These are phyloP conservation scores for Xylariales sp. DNA, from an alignment of 2,329 filamentous ascomycete species.

Conservation along the genomic window DNA sequence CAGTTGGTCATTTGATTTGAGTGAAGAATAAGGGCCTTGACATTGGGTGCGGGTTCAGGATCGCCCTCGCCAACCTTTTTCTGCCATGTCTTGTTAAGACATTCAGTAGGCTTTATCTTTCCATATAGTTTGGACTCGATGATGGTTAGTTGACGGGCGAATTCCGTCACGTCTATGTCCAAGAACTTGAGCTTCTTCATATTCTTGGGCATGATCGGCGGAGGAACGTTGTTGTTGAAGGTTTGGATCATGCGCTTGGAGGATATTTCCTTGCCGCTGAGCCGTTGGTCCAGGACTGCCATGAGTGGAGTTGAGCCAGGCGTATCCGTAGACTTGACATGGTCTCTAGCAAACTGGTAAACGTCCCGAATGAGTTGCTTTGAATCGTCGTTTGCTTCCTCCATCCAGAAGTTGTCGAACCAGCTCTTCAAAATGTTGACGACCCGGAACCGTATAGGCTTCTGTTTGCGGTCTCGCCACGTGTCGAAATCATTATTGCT, in stretches of 20 bases:
- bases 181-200: conserved; percentile 99
- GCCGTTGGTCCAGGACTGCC: conserved; percentile 80
- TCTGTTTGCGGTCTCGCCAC: conserved; percentile 94
- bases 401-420: conserved; percentile 99
- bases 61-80: conserved; percentile 84
- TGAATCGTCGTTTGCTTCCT: conserved; percentile 78
- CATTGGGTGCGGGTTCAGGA: conserved; percentile 82
- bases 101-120: conserved; percentile 94
- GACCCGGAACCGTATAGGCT: conserved; percentile 89
- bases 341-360: conserved; percentile 85
- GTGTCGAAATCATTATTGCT: conserved; percentile 70
- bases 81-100: conserved; percentile 97
- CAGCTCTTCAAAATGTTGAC: conserved; percentile 98
- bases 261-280: conserved; percentile 81
- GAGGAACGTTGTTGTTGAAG: conserved; percentile 73
- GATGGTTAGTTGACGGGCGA: conserved; percentile 95
- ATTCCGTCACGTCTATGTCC: conserved; percentile 92
- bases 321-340: conserved; percentile 88
- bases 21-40: conserved; percentile 93
- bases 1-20: conserved; percentile 99
- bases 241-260: conserved; percentile 85
- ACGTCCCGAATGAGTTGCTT: conserved; percentile 83
- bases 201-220: conserved; percentile 93
- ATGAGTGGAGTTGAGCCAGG: conserved; percentile 82
- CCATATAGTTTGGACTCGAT: conserved; percentile 93